Percentiles rank a stretch among this genome's conserved stretches.
Conservation (phyloP, 1,284 basidiomycete species). For the Pseudozyma tsukubaensis region DNA sequence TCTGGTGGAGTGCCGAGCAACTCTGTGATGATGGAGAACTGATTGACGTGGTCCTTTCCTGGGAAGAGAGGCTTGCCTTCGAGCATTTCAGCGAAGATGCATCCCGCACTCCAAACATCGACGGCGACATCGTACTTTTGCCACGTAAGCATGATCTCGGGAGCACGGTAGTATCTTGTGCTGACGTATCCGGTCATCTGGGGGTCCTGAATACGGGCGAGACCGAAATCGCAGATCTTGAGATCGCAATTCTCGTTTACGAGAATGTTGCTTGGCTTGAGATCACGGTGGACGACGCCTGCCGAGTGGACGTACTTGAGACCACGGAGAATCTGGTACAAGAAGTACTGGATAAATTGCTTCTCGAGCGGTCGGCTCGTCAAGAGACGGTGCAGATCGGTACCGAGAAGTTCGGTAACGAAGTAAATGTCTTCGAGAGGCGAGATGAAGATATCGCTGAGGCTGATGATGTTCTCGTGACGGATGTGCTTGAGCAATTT, state of each 20-base stretch:
- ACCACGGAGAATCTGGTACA: slow-evolving; percentile 97
- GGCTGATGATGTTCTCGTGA: slow-evolving; percentile 99
- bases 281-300: slow-evolving; percentile 96
- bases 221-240: slow-evolving; percentile 98
- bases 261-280: slow-evolving; percentile 98
- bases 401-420: slow-evolving; percentile 98
- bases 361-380: slow-evolving; percentile 97
- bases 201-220: slow-evolving; percentile 91
- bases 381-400: slow-evolving; percentile 94
- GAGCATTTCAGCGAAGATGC: slow-evolving; percentile 99
- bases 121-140: slow-evolving; percentile 99
- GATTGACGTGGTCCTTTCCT: slow-evolving; percentile 98
- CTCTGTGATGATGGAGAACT: slow-evolving; percentile 99
- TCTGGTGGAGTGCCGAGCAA: slow-evolving; percentile 96
- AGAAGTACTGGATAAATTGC: slow-evolving; percentile 99
- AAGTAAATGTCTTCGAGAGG: slow-evolving; percentile 96
- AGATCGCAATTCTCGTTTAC: slow-evolving; percentile 99
- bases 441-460: slow-evolving; percentile 99
- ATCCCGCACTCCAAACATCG: slow-evolving; percentile 98
- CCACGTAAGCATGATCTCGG: slow-evolving; percentile 99
- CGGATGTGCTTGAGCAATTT: slow-evolving; percentile 99
- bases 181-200: slow-evolving; percentile 99
- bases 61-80: slow-evolving; percentile 99
- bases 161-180: slow-evolving; percentile 97
- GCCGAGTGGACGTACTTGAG: slow-evolving; percentile 99